Conservation (phyloP, 2,329 filamentous ascomycete genomes). For the Cadophora sp. region DNA sequence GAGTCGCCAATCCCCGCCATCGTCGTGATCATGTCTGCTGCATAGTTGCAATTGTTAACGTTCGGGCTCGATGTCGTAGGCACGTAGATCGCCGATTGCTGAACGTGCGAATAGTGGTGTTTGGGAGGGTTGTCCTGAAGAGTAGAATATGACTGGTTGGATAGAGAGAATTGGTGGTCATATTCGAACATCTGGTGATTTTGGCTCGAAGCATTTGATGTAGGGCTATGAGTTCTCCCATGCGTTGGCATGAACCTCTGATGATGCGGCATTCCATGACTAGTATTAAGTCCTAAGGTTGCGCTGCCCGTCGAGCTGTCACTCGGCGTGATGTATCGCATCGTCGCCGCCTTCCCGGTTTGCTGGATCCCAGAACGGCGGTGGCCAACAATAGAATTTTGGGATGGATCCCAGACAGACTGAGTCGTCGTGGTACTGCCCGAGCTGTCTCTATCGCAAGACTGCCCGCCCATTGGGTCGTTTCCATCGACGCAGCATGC, state of each 20-base stretch:
- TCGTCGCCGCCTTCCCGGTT: constrained; percentile 25
- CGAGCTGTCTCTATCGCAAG: constrained; percentile 34
- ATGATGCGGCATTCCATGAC: constrained; percentile 23
- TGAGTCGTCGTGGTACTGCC: constrained; percentile 36
- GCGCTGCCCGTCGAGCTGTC: constrained; percentile 32
- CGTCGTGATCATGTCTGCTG: constrained; percentile 53
- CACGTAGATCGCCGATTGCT: constrained; percentile 32
- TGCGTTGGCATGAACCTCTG: constrained; percentile 30
- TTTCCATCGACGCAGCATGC: constrained; percentile 33
- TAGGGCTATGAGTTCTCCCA: constrained; percentile 29
- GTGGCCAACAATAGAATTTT: constrained; percentile 24
- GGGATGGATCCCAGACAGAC: constrained; percentile 38
- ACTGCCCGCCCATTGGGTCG: constrained; percentile 25
- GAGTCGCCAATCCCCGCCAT: constrained; percentile 48
- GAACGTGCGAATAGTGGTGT: constrained; percentile 22
- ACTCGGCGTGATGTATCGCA: constrained; percentile 39
- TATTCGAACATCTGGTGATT: constrained; percentile 37
- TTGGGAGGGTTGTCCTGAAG: constrained; percentile 26
- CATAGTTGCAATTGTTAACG: constrained; percentile 47
- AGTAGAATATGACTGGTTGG: constrained; percentile 26
- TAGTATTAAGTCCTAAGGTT: constrained; percentile 25
- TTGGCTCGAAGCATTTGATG: constrained; percentile 28
- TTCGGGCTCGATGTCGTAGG: constrained; percentile 32
- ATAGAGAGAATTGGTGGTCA: constrained; percentile 31
- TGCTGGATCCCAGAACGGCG: constrained; percentile 24